Evolutionary conservation across 495 filamentous ascomycete species (phyloP).

Genomic region (Acidomyces sp.): DNA sequence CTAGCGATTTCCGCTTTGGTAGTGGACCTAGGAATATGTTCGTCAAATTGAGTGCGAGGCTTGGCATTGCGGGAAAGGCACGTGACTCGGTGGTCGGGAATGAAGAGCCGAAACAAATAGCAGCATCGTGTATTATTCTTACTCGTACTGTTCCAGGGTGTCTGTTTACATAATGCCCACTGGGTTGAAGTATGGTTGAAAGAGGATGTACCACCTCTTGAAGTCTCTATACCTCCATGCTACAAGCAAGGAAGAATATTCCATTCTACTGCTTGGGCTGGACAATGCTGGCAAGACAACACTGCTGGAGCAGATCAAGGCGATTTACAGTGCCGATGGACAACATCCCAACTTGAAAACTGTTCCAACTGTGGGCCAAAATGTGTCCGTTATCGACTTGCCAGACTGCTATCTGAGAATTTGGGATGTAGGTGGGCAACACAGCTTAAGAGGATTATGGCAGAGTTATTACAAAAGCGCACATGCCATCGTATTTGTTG

Average conservation of each 20-base stretch:
- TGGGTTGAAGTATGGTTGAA: neutral
- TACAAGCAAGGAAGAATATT: constrained; percentile 98
- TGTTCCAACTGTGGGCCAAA: constrained; percentile 94
- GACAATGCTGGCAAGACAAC: constrained; percentile 99
- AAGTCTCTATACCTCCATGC: constrained; percentile 89
- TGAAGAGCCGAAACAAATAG: no score
- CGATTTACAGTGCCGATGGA: constrained; percentile 53
- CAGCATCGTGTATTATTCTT: no score
- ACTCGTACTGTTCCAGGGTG: no score
- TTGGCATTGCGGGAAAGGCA: no score
- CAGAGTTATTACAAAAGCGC: constrained; percentile 87
- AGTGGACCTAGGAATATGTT: no score
- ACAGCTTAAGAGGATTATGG: constrained; percentile 80
- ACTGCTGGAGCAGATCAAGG: constrained; percentile 89
- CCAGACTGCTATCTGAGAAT: constrained; percentile 93
- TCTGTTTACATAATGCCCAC: neutral
- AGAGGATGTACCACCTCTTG: constrained; percentile 82
- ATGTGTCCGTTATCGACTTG: constrained; percentile 77
- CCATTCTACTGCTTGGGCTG: constrained; percentile 88
- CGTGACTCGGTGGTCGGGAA: no score
- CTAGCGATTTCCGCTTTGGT: no score
- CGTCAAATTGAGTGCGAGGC: no score
- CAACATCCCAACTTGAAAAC: constrained; percentile 45
- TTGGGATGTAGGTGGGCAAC: constrained; percentile 95
- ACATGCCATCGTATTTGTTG: constrained; percentile 94